Base-by-base conservation (phyloP, 768 basidiomycete genomes). In the Russula sp. region DNA sequence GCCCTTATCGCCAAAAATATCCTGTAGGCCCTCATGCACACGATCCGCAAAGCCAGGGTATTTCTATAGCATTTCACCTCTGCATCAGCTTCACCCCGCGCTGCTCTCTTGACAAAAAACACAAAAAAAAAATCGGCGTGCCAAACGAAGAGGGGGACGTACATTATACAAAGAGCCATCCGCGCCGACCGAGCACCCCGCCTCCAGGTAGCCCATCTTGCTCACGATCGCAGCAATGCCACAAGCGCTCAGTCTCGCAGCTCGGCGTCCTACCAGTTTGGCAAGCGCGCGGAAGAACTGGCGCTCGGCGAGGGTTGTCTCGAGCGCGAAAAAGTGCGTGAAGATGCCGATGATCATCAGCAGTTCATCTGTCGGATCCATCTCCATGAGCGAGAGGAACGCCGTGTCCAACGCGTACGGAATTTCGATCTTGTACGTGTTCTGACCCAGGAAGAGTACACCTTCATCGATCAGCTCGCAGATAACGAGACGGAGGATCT, bases 331-430 rank as follows among this genome's bases (percentile, higher is more conserved):
- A 80, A 98, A 98, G 78, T 98, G 92, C 7, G 88, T 84, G 77
- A 99, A 98, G 69, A 99, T 93, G 50, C 96, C 96, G 70, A 97
- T 92, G 71, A 94, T 85, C 84, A 96, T 97, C 53, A 98, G 82
- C 49, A 96, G 84, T 69, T 99, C 96, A 69, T 98, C 96, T 34
- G 96, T 99, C 1, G 90, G 86, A 74, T 98, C 96, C 69, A 92
- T 90, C 76, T 98, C 96, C 88, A 99, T 97, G 47, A 98, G 79
- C 45, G 93, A 95, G 64, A 99, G 77, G 79, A 98, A 98, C 1
- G 96, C 95, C 2, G 97, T 99, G 73, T 99, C 96, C 69, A 99
- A 86, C 34, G 83, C 86, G 72, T 94, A 94, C 20, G 93, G 84
- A 66, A 83, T 90, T 75, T 98, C 95, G 42, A 99, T 83, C 78